phyloP scores from a whole-genome alignment of 2,329 filamentous ascomycete genomes.

The Didymella keratinophila region DNA sequence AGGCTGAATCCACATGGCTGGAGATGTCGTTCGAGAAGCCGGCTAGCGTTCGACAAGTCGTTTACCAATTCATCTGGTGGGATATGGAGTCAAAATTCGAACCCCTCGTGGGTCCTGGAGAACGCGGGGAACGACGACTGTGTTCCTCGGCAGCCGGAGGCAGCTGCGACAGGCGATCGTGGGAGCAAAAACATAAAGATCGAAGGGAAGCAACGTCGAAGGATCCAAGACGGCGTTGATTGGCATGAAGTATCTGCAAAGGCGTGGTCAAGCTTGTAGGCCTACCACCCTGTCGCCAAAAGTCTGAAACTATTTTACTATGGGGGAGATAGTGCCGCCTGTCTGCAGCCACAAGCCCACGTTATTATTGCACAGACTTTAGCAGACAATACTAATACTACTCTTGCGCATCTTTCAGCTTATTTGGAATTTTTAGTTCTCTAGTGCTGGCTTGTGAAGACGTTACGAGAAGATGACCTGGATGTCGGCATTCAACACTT shows the following conservation, averaged over 20 bases:
- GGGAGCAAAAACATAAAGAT: background rate
- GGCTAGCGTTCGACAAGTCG: slow-evolving; percentile 7
- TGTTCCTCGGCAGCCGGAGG: background rate
- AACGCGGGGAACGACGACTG: slow-evolving; percentile 13
- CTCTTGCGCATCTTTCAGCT: no score
- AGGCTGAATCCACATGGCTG: slow-evolving; percentile 19
- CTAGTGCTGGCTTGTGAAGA: no score
- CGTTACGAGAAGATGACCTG: no score
- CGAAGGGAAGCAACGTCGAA: slow-evolving; percentile 4
- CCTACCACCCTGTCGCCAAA: no score
- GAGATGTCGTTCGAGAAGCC: slow-evolving; percentile 14
- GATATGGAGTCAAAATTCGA: slow-evolving; percentile 9
- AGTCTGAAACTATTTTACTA: no score
- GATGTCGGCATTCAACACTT: no score
- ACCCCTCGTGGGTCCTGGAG: slow-evolving; percentile 10
- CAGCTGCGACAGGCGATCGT: slow-evolving; percentile 1
- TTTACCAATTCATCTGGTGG: slow-evolving; percentile 3
- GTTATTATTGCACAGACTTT: no score
- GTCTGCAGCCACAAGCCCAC: no score
- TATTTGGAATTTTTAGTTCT: no score
- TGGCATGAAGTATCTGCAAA: slow-evolving; percentile 2
- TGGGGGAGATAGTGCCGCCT: no score
- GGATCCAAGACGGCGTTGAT: slow-evolving; percentile 4
- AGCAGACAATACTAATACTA: no score
- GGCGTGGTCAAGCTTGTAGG: slow-evolving; percentile 6